phyloP scores from a whole-genome alignment of 345 rosid species.

The Lepidium sativum region DNA sequence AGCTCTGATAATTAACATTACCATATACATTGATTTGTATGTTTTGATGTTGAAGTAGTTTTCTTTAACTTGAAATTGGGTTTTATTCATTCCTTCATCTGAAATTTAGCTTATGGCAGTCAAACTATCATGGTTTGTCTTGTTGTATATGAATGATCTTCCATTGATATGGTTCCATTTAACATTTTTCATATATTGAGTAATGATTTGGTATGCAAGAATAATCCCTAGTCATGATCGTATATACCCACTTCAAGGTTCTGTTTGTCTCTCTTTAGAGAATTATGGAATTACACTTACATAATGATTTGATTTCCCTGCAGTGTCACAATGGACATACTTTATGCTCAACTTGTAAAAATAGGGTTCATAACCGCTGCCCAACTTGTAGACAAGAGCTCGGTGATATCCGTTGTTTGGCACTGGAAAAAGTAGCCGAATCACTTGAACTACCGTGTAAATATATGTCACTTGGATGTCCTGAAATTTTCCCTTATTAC shows the following conservation, averaged over 20 bases:
- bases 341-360: conserved; percentile 89
- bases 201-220: background rate
- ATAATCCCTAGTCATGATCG: background rate
- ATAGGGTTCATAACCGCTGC: conserved; percentile 79
- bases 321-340: conserved; percentile 99
- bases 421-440: conserved; percentile 90
- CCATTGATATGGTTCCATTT: background rate
- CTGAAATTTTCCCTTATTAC: conserved; percentile 88
- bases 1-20: background rate
- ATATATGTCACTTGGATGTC: conserved; percentile 70
- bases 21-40: background rate
- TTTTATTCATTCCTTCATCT: background rate
- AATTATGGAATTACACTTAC: background rate
- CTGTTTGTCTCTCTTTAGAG: background rate
- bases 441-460: conserved; percentile 92
- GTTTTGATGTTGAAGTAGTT: background rate
- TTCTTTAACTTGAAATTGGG: background rate
- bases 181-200: background rate
- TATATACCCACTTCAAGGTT: background rate
- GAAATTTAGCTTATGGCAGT: background rate
- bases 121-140: background rate
- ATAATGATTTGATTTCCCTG: conserved; percentile 1
- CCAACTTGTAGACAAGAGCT: conserved; percentile 99
- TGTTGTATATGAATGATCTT: background rate
- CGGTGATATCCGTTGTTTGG: conserved; percentile 92